phyloP scores from a whole-genome alignment of 257 asterid species.

The Penstemon davidsonii region DNA sequence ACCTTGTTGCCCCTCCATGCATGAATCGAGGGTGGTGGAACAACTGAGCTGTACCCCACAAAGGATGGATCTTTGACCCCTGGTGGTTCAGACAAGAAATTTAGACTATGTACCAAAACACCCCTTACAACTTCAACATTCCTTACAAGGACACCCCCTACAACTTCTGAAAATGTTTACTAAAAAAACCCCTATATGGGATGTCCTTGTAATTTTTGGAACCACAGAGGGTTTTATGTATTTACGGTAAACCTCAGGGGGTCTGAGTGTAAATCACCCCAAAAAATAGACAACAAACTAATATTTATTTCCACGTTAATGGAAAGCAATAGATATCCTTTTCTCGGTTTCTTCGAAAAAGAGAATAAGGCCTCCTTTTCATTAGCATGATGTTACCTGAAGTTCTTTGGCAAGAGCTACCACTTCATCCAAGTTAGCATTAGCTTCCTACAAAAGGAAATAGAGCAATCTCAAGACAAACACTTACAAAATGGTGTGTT shows the following conservation, averaged over 20 bases:
- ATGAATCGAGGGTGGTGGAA: conserved; percentile 85
- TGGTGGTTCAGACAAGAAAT: conserved; percentile 26
- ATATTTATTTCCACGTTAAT: neutral
- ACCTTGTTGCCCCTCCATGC: conserved; percentile 99
- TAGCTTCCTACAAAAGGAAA: conserved; percentile 59
- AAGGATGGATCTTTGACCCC: conserved; percentile 71
- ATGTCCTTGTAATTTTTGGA: no score
- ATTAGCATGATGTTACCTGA: conserved; percentile 57
- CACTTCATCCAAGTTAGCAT: conserved; percentile 93
- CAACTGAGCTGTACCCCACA: conserved; percentile 99
- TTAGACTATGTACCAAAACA: no score
- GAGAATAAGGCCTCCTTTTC: neutral
- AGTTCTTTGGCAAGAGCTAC: conserved; percentile 95
- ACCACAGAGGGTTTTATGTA: no score
- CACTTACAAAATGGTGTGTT: neutral
- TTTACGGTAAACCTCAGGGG: no score
- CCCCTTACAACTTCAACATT: no score
- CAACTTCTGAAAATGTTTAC: no score
- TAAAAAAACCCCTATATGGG: no score
- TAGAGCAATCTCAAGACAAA: neutral
- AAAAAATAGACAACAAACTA: no score
- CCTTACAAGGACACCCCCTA: no score
- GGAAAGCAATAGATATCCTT: conserved; percentile 1
- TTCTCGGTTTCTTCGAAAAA: conserved; percentile 5
- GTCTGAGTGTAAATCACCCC: no score